Evolutionary conservation across 139 green algal genomes (phyloP).

Genomic region (Auxenochlorella pyrenoidosa): DNA sequence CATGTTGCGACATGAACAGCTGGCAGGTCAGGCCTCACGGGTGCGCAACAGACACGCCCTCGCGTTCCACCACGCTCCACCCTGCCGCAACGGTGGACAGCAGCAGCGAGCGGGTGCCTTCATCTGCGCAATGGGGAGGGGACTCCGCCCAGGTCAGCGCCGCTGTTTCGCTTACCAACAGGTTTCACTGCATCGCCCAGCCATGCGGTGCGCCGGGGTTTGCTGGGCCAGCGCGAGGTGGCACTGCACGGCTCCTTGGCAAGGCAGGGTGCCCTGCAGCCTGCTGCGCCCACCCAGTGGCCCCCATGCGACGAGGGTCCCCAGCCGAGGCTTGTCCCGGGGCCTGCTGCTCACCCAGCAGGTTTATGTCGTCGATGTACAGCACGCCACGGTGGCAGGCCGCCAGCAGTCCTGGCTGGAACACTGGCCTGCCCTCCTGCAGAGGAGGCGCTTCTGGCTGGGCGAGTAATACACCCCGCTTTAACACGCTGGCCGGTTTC

Average conservation of each 20-base stretch:
- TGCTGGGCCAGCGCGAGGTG: too few relatives aligned
- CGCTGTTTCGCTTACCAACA: too few relatives aligned
- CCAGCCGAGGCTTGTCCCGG: too few relatives aligned
- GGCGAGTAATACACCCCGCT: too few relatives aligned
- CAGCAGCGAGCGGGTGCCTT: constrained; percentile 98
- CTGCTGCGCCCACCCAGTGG: too few relatives aligned
- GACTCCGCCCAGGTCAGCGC: neutral
- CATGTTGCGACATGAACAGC: neutral
- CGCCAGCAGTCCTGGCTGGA: constrained; percentile 97
- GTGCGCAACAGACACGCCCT: constrained; percentile 96
- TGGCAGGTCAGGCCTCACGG: constrained; percentile 79
- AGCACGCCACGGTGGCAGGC: constrained; percentile 93
- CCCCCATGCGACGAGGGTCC: too few relatives aligned
- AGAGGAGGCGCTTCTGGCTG: too few relatives aligned
- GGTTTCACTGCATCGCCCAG: too few relatives aligned
- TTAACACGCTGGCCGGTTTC: too few relatives aligned
- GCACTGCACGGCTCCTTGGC: too few relatives aligned
- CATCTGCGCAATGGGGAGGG: constrained; percentile 63
- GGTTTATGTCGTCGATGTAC: constrained; percentile 97
- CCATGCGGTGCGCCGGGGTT: too few relatives aligned
- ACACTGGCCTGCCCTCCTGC: constrained; percentile 94
- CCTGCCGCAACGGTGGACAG: constrained; percentile 95
- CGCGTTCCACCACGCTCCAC: constrained; percentile 96
- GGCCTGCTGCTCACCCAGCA: constrained; percentile 83
- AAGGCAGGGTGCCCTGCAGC: too few relatives aligned